Evolutionary conservation across 441 rosid genomes (phyloP), one percentile per base, ranked within the genome.

Genomic region (Cnidoscolus chayamansa): DNA sequence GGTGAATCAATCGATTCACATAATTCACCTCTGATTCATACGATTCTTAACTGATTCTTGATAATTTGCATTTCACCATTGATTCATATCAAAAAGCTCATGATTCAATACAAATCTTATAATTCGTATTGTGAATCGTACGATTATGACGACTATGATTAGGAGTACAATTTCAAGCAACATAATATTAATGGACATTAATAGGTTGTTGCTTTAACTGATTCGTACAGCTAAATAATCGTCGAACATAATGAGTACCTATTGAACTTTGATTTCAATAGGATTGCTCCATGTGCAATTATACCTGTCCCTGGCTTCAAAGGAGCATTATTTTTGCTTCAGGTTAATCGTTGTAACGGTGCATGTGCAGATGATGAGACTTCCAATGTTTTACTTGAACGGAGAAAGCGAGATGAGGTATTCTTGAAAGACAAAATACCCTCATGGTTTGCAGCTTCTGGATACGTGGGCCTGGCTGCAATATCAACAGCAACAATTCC

Each of bases 401-500:
- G 86, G 82, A 91, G 78, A 79, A 85, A 76, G 83, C 84, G 86
- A 85, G 93, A 94, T 71, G 84, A 80, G 71, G 78, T 90, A 66
- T 94, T 94, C 80, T 74, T 94, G 51, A 92, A 89, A 81, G 98
- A 93, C 74, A 84, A 83, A 67, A 88, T 89, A 80, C 92, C 98
- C 15, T 68, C 85, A 45, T 92, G 91, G 89, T 67, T 87, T 76
- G 98, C 93, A n/a, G 89, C 89, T 58, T 80, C 93, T 72, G 98
- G 93, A 31, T 93, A 93, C 78, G 87, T 89, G 53, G 92, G 90
- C 35, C 86, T 93, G 70, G 98, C 95, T 65, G 93, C 98, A 25
- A 83, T 93, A 82, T 93, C 98, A 81, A 93, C 90, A 0, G 90
- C 90, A 48, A 69, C 82, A n/a, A 85, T 93, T 74, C 98, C 97